phyloP scores from a whole-genome alignment of 2,329 filamentous ascomycete species.

The Hirsutella minnesotensis region DNA sequence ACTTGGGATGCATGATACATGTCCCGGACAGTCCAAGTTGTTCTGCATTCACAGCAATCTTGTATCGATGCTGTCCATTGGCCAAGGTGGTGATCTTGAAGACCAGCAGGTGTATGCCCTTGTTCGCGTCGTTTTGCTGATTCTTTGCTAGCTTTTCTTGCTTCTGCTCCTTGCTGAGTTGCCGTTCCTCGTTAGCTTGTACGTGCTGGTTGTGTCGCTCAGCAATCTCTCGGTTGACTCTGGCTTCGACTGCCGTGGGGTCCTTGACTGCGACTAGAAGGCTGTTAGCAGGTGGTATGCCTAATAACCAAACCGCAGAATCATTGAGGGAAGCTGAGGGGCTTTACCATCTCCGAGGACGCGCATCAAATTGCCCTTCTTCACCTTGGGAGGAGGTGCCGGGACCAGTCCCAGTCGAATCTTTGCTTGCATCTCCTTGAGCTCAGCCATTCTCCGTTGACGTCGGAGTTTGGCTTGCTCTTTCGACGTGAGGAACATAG shows the following conservation, averaged over 20 bases:
- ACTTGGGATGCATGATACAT: conserved; percentile 82
- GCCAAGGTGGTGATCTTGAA: conserved; percentile 85
- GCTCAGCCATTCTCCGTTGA: conserved; percentile 79
- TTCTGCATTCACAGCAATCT: conserved; percentile 85
- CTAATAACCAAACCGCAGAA: neutral
- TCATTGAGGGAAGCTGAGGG: conserved; percentile 16
- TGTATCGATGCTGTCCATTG: conserved; percentile 88
- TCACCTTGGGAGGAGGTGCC: conserved; percentile 88
- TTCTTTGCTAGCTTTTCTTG: conserved; percentile 73
- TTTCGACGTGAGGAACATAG: conserved; percentile 82
- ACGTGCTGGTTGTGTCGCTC: conserved; percentile 74
- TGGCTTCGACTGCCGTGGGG: conserved; percentile 89
- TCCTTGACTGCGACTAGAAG: conserved; percentile 62
- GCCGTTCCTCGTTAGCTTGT: conserved; percentile 68
- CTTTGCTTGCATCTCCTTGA: conserved; percentile 95
- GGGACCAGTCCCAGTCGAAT: conserved; percentile 83
- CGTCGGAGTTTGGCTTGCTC: conserved; percentile 87
- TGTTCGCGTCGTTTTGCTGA: conserved; percentile 77
- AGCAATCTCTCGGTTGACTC: conserved; percentile 85
- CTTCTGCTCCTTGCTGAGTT: conserved; percentile 77
- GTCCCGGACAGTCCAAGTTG: conserved; percentile 77
- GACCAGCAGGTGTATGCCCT: conserved; percentile 75
- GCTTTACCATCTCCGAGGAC: conserved; percentile 69
- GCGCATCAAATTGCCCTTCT: conserved; percentile 95
- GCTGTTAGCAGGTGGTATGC: neutral